Percentiles rank a stretch among this genome's conserved stretches.
Conservation (phyloP, 139 green algal species). For the Tetradesmus lagerheimii region DNA sequence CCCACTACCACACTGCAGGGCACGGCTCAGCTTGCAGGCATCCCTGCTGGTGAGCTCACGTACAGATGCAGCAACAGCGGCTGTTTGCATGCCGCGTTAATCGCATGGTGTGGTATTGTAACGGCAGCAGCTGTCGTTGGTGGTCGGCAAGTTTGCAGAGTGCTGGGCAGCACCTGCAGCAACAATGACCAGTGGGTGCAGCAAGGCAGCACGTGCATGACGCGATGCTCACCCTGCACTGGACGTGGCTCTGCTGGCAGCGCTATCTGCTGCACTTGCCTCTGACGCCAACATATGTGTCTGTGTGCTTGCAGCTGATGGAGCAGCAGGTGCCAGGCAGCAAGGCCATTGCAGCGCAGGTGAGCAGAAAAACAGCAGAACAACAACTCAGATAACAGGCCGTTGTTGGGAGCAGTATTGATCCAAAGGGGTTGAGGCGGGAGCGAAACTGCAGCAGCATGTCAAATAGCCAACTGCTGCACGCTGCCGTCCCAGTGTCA, state of each 20-base stretch:
- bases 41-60: neutral
- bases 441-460: neutral
- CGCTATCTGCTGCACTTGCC: neutral
- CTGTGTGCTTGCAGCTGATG: slow-evolving; percentile 5
- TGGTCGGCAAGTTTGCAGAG: too few relatives aligned
- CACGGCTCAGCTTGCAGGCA: slow-evolving; percentile 3
- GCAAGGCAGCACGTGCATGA: neutral
- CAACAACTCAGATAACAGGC: too few relatives aligned
- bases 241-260: neutral
- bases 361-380: neutral
- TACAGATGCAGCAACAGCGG: neutral
- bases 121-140: too few relatives aligned
- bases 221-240: neutral
- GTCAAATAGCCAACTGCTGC: neutral
- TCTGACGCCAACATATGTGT: neutral
- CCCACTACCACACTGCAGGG: slow-evolving; percentile 17
- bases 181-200: too few relatives aligned
- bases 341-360: slow-evolving; percentile 7
- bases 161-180: too few relatives aligned
- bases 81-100: too few relatives aligned
- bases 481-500: too few relatives aligned
- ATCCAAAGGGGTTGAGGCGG: too few relatives aligned
- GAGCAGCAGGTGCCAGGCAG: slow-evolving; percentile 45
- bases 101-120: too few relatives aligned
- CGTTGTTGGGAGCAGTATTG: too few relatives aligned